Evolutionary conservation across 371 early-diverging fungal species (phyloP).

Genomic region (Mucor indicus): DNA sequence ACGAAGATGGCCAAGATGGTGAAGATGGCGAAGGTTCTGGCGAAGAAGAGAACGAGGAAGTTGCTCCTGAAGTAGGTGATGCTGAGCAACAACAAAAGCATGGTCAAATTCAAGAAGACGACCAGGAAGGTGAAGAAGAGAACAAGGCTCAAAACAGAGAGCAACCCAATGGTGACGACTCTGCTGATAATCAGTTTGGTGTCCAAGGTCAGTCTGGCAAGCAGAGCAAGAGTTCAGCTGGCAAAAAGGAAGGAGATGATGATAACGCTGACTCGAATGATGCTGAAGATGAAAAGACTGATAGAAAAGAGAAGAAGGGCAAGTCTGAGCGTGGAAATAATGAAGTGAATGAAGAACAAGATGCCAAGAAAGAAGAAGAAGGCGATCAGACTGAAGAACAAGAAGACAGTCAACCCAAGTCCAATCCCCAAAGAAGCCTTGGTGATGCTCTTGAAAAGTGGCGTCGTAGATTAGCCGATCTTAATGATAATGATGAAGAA

Average conservation of each 20-base stretch:
- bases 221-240: constrained; percentile 47
- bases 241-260: constrained; percentile 48
- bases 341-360: constrained; percentile 39
- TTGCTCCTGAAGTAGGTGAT: constrained; percentile 49
- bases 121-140: constrained; percentile 29
- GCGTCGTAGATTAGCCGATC: constrained; percentile 76
- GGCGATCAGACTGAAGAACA: constrained; percentile 16
- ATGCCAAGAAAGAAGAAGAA: constrained; percentile 17
- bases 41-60: constrained; percentile 47
- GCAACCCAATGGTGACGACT: constrained; percentile 50
- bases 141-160: constrained; percentile 40
- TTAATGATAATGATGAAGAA: constrained; percentile 50
- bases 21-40: constrained; percentile 34
- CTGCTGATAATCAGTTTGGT: constrained; percentile 64
- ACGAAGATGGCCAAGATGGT: constrained; percentile 19
- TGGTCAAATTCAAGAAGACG: constrained; percentile 36
- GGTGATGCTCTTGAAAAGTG: constrained; percentile 91
- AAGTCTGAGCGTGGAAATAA: constrained; percentile 42
- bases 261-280: constrained; percentile 38
- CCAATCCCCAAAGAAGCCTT: constrained; percentile 78
- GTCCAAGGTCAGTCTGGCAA: constrained; percentile 66
- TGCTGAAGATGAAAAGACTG: constrained; percentile 23
- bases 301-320: constrained; percentile 34
- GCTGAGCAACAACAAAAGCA: constrained; percentile 40
- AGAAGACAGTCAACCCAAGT: constrained; percentile 29